Evolutionary conservation across 2,329 filamentous ascomycete species (phyloP), one percentile per base, ranked within the genome.

Genomic region (Plenodomus lindquistii): DNA sequence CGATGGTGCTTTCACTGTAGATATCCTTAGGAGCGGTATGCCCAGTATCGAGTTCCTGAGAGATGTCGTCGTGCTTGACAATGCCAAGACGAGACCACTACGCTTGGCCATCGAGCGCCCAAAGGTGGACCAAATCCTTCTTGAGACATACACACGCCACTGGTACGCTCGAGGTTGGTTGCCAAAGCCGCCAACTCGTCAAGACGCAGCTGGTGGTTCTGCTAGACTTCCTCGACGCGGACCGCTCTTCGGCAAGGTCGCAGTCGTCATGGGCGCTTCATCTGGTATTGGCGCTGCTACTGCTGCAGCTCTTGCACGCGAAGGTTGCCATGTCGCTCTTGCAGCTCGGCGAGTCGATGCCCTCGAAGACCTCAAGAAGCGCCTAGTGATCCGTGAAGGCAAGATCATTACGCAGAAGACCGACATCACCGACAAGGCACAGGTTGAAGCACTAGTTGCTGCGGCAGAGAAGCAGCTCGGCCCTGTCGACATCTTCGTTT

Each of bases 81-180:
- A 91, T 60, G 79, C 81, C 10, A 79, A 81, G 42, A 92, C 89
- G 0, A 78, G 81, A 36, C 82, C 86, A 1, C 78, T 84, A 42
- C 82, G 72, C 65, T 80, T 73, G 59, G 79, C 62, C 50, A 76
- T 91, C 1, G 77, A 84, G 56, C 80, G 88, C 4, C 86, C 87
- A 2, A 85, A 84, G 69, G 86, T 91, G 19, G 86, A 91, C 63
- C 76, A 73, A 16, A 78, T 82, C 13, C 75, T 93, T n/a, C 80
- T 91, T 6, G 85, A 89, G 68, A 92, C 85, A 0, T 93, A 93
- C 66, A 83, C 86, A 18, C 86, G 89, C 15, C 87, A 92, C 68
- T 93, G 89, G 79, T 92, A 87, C 65, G 87, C 87, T 16, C 78
- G 89, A 68, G 89, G 89, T 37, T 93, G 89, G 89, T 77, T 93